Evolutionary conservation across 2,329 filamentous ascomycete species (phyloP).

Genomic region (Zymoseptoria ardabiliae): DNA sequence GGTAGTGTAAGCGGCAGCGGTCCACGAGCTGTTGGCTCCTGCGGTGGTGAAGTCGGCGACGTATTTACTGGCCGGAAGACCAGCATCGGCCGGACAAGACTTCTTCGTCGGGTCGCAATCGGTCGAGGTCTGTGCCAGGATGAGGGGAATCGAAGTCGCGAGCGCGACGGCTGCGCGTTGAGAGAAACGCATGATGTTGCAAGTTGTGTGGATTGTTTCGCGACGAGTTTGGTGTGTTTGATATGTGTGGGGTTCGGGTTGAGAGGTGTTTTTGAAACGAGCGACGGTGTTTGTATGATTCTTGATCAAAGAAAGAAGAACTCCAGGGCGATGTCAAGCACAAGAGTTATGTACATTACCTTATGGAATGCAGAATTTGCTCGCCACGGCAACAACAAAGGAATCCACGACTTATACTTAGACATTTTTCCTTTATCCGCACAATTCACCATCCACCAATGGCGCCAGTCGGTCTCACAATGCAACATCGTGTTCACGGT

Average conservation of each 20-base stretch:
- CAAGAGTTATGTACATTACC: background rate
- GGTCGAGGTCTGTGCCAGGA: conserved; percentile 66
- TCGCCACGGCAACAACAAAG: background rate
- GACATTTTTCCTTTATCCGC: background rate
- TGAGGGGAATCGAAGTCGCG: conserved; percentile 38
- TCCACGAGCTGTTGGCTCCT: conserved; percentile 55
- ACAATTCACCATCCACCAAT: background rate
- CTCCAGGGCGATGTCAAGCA: too few relatives aligned
- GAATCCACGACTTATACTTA: background rate
- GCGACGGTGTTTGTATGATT: background rate
- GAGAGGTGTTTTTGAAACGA: background rate
- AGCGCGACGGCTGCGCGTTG: conserved; percentile 29
- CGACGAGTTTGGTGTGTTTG: background rate
- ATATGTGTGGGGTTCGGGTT: background rate
- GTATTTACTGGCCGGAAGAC: conserved; percentile 54
- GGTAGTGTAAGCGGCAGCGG: conserved; percentile 55
- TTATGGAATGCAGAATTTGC: background rate
- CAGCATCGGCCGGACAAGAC: conserved; percentile 63
- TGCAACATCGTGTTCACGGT: background rate
- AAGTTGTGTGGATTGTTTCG: background rate
- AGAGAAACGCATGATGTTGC: conserved; percentile 28
- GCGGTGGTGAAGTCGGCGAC: conserved; percentile 44
- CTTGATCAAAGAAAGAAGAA: background rate
- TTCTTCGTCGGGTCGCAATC: conserved; percentile 68
- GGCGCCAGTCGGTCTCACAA: background rate